Percentiles rank a stretch among this genome's conserved stretches.
Evolutionary conservation across 2,329 filamentous ascomycete species (phyloP).

Genomic region (Elsinoe perseae): DNA sequence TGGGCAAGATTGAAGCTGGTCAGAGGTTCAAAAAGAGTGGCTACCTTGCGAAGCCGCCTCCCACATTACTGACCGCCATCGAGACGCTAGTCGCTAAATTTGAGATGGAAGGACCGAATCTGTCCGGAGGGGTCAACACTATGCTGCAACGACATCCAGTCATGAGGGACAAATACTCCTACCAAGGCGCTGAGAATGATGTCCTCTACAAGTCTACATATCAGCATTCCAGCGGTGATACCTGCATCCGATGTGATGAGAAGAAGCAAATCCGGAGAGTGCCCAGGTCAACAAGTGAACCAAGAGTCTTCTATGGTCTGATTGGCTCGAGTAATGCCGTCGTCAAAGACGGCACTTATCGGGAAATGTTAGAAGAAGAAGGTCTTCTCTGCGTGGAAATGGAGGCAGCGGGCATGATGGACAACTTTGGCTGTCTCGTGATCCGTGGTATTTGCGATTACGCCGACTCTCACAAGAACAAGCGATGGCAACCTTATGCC

Average conservation of each 20-base stretch:
- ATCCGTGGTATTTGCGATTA: conserved; percentile 21
- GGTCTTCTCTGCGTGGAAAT: conserved; percentile 21
- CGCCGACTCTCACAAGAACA: conserved; percentile 22
- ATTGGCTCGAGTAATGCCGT: conserved; percentile 19
- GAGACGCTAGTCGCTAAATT: neutral
- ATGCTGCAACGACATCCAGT: neutral
- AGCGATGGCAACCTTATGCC: conserved; percentile 20
- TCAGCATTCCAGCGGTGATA: neutral
- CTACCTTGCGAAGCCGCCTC: neutral
- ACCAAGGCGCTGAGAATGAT: neutral
- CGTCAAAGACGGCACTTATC: conserved; percentile 17
- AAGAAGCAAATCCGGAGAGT: neutral
- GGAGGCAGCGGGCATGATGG: conserved; percentile 22
- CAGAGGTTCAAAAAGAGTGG: neutral
- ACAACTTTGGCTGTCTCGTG: conserved; percentile 19
- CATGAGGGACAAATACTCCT: neutral
- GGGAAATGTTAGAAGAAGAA: conserved; percentile 22
- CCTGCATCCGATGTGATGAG: neutral
- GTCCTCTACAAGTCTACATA: neutral
- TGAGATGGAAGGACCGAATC: neutral
- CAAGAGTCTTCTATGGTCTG: conserved; percentile 9
- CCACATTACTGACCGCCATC: neutral
- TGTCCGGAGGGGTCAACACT: neutral
- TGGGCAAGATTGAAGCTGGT: neutral
- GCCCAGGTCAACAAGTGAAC: neutral